Base-by-base conservation (phyloP, 75 land plant species). In the Sequoia sempervirens region DNA sequence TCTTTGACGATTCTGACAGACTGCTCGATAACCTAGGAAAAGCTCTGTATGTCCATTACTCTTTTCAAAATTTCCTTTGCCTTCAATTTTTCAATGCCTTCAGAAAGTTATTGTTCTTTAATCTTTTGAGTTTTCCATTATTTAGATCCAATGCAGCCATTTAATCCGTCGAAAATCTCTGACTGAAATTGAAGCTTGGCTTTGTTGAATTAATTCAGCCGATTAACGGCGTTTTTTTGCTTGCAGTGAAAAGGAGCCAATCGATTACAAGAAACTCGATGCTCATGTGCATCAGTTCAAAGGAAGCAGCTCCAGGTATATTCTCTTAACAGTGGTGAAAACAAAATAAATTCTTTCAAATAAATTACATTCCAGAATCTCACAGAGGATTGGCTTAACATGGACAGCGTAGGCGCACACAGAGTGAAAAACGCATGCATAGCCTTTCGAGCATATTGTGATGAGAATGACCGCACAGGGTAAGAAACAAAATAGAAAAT, bases 211-310 rank as follows among this genome's bases (percentile, higher is more conserved):
- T 47, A 47, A 47, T 47, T 46, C 5, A 5, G 6, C 0, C 1
- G 50, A 47, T 47, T 47, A 47, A 47, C 9, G 50, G 11, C 50
- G 50, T 0, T 47, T 47, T n/a, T 47, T n/a, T 78, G 15, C 7
- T 56, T 75, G 69, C 80, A 94, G 96, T 7, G 85, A 88, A 34
- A 84, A 84, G 61, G 91, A 84, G 18, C 56, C 78, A 80, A 84
- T 91, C 20, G 94, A 94, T 75, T 93, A 86, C 82, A 90, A 86
- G 73, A 85, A 84, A 69, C 86, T 94, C 8, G 94, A 93, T 89
- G 90, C 91, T 26, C 82, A 90, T 89, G 94, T 91, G 30, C 96
- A 93, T 64, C 96, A 94, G 86, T 87, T 94, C 28, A 94, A 91
- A 74, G 96, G 96, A 20, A 94, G 94, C 82, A 90, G 91, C 82